Evolutionary conservation across 148 eudicot genomes (phyloP).

Genomic region (Arbutus unedo): DNA sequence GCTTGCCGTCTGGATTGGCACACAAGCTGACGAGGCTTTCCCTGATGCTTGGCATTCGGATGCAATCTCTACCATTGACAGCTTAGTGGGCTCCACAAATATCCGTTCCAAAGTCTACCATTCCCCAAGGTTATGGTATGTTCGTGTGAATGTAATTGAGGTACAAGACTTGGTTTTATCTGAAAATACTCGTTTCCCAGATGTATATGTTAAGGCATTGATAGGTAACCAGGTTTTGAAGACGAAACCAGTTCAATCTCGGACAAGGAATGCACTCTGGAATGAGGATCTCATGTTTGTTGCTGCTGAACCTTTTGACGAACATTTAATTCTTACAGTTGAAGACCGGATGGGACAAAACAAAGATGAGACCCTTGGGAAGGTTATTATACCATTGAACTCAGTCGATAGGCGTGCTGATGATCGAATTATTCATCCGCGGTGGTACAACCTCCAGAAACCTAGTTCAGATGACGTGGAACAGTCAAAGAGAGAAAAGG

Average conservation of each 20-base stretch:
- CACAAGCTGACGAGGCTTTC: conserved; percentile 93
- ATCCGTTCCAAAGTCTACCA: conserved; percentile 72
- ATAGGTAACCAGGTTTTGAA: conserved; percentile 46
- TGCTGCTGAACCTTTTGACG: conserved; percentile 92
- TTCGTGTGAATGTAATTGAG: conserved; percentile 70
- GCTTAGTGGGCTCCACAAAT: conserved; percentile 27
- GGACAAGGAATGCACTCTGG: conserved; percentile 59
- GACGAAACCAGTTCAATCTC: conserved; percentile 59
- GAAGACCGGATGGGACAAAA: conserved; percentile 64
- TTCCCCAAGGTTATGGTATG: conserved; percentile 72
- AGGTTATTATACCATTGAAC: conserved; percentile 49
- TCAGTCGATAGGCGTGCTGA: conserved; percentile 62
- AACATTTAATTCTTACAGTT: conserved; percentile 55
- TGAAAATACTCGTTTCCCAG: conserved; percentile 56
- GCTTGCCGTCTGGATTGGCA: conserved; percentile 87
- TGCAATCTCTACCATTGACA: conserved; percentile 38
- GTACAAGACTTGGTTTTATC: conserved; percentile 58
- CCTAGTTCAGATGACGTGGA: conserved; percentile 41
- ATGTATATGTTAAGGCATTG: conserved; percentile 59
- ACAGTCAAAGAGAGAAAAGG: conserved; percentile 33
- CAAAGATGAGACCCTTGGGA: conserved; percentile 69
- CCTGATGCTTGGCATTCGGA: conserved; percentile 84
- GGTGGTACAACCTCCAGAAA: conserved; percentile 65
- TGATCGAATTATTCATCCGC: conserved; percentile 49
- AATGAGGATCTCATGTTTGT: conserved; percentile 89